phyloP scores from a whole-genome alignment of 306 rosid genomes.

The Senna siamea region DNA sequence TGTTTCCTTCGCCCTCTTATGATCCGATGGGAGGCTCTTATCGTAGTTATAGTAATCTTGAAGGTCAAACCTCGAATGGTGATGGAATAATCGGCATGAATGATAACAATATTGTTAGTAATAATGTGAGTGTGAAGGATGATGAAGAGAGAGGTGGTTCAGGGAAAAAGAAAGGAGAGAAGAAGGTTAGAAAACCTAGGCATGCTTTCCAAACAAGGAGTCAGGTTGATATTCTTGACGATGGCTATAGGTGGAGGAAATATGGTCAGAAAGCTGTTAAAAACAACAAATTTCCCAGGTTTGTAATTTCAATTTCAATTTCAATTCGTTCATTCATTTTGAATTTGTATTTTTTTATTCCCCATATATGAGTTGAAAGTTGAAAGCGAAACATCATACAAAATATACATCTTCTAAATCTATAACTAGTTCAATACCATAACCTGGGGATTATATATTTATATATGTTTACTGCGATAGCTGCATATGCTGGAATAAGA shows the following conservation, averaged over 20 bases:
- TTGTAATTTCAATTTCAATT: not conserved
- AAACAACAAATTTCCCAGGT: constrained; percentile 86
- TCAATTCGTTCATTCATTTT: not conserved
- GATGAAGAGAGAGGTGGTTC: not conserved
- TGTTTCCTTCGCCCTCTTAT: too few relatives aligned
- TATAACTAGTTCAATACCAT: too few relatives aligned
- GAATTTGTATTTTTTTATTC: not conserved
- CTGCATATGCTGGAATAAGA: too few relatives aligned
- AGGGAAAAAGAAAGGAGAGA: constrained; percentile 49
- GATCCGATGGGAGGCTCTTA: not conserved
- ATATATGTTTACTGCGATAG: too few relatives aligned
- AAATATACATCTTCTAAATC: too few relatives aligned
- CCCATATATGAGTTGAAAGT: too few relatives aligned
- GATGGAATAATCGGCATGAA: not conserved
- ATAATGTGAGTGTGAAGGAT: not conserved
- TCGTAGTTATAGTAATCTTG: not conserved
- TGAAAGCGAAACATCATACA: too few relatives aligned
- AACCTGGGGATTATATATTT: too few relatives aligned
- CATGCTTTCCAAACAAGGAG: constrained; percentile 81
- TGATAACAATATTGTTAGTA: constrained; percentile 24
- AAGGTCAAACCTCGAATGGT: not conserved
- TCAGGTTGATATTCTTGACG: constrained; percentile 84
- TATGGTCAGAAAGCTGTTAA: constrained; percentile 86
- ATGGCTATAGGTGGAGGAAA: constrained; percentile 88
- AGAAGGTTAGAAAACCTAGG: constrained; percentile 58